Base-by-base conservation (phyloP, 192 early-diverging fungal genomes). In the Coemansia interrupta region DNA sequence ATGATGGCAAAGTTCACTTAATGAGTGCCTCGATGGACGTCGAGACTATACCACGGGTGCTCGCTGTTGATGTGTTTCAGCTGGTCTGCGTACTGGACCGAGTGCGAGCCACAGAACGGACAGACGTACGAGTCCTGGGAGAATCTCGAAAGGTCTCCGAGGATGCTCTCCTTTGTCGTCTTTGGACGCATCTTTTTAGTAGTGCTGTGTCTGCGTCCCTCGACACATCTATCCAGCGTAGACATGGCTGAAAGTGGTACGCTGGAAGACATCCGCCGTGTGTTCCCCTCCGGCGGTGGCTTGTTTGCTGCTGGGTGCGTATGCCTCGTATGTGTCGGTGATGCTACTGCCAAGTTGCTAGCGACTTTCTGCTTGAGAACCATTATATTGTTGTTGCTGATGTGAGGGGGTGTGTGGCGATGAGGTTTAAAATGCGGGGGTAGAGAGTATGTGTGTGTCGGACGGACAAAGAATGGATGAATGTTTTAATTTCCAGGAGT, bases 1-100 rank as follows among this genome's bases (percentile, higher is more conserved):
- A 43, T 43, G 9, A 20, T 44, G 15, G 8, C 40, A n/a, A n/a
- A 6, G 40, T 44, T 44, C n/a, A n/a, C 0, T 57, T 58, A 76
- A 13, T 60, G 48, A 13, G 61, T 77, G 29, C 47, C 53, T 19
- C n/a, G 23, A 24, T 71, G 68, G 3, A 67, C 58, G 17, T 78
- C 68, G 30, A 78, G 54, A 11, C 47, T 64, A 42, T 68, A 78
- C 74, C 74, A 78, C 5, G 74, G 74, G 58, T 78, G 74, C 10
- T 52, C 38, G 3, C 24, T 15, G 23, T 49, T 47, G 8, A 78
- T 44, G 32, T 78, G 74, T 2, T 22, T 39, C 4, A 78, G 43
- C 32, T 71, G 68, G 2, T 54, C 68, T 3, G 28, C 17, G 28
- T 58, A 68, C 20, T 57, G 64, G 42, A 20, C 20, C 2, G 64